Conservation (phyloP, 2,329 filamentous ascomycete species). For the Byssochlamys sp. region DNA sequence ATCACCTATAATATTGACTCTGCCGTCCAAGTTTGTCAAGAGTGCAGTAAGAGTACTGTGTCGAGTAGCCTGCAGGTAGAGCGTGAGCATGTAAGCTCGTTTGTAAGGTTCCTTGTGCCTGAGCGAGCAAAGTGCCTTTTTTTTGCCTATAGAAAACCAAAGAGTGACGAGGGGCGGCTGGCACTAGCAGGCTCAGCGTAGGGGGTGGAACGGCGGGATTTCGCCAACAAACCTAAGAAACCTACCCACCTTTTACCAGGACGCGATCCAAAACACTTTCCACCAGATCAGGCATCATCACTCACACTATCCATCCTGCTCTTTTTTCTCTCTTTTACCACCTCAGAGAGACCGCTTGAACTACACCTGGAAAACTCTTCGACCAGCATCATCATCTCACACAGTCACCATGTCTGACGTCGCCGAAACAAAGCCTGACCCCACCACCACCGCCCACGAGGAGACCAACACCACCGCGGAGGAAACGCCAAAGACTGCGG, state of each 20-base stretch:
- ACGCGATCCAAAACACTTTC: not conserved
- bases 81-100: not conserved
- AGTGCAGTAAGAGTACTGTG: not conserved
- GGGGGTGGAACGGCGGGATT: conserved; percentile 6
- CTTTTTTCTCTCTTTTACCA: not conserved
- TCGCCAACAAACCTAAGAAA: conserved; percentile 9
- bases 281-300: not conserved
- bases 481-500: conserved; percentile 15
- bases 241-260: conserved; percentile 14
- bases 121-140: not conserved
- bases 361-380: not conserved
- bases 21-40: not conserved
- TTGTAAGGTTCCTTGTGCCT: not conserved
- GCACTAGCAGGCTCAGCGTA: conserved; percentile 8
- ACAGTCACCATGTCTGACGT: conserved; percentile 32
- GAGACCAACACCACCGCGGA: conserved; percentile 23
- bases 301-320: not conserved
- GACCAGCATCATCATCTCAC: not conserved
- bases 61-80: not conserved
- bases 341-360: conserved; percentile 2
- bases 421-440: conserved; percentile 35
- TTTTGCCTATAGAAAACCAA: not conserved
- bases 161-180: conserved; percentile 6
- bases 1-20: not conserved
- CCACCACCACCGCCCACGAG: conserved; percentile 29